Base-by-base conservation (phyloP, 306 rosid genomes). In the Vigna mungo region DNA sequence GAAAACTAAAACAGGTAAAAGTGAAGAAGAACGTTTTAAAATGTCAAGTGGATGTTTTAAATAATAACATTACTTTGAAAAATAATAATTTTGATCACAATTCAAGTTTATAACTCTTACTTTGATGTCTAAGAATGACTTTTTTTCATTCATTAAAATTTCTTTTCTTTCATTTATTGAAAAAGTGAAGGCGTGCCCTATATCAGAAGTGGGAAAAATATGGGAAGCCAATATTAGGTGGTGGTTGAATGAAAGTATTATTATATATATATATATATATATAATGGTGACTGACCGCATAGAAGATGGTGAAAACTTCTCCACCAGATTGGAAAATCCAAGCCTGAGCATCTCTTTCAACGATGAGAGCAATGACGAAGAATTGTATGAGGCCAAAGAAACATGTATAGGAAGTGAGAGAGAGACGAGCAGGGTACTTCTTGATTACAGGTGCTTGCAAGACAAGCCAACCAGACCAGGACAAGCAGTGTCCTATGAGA, bases 381-480 rank as follows among this genome's bases (percentile, higher is more conserved):
- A 95, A 95, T 77, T 95, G 99, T 5, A 95, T 13, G 68, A 95
- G 89, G 4, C 99, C 99, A 59, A 90, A 95, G 91, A 95, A 95
- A 44, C 98, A 92, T 1, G 99, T 95, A 74, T 79, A 95, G 3
- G 99, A 92, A 4, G 99, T 95, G 64, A 95, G 98, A 4, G 99
- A 95, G 78, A 95, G 97, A 15, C 99, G 90, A 10, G 99, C 99
- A 0, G 99, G 99, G 78, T 95, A 95, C 76, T 95, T 95, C 83
- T 95, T 95, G 36, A 95, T 91, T 5, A 95, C 87, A 0, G 98
- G 98, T 21, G 97, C 90, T 78, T 95, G 98, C 56, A 95, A 14
- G 12, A 95, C 99, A 1, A 95, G 96, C 99, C 99, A 95, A 6
- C 70, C 99, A 44, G 99, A 95, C 99, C 99, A 95, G 0, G 98